Base-by-base conservation (phyloP, 495 filamentous ascomycete species). In the Collariella sp. region DNA sequence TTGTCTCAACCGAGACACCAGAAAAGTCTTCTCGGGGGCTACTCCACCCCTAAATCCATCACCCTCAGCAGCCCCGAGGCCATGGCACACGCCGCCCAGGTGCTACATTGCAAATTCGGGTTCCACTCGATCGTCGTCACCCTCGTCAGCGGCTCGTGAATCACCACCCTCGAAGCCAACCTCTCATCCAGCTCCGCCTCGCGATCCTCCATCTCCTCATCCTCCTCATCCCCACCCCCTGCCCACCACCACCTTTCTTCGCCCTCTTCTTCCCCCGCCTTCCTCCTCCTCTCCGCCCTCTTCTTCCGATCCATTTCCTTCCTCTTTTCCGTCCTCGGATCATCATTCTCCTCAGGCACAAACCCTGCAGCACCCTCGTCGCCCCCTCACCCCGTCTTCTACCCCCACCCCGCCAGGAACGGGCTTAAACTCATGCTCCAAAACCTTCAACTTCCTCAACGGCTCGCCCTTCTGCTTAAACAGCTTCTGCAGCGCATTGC, bases 251-350 rank as follows among this genome's bases (percentile, higher is more conserved):
- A 16, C 62, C 59, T 51, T 57, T 62, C 56, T 60, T 63, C 11
- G 47, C 34, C 45, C 73, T 66, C 61, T 80, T 78, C 61, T 79
- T 73, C 58, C 76, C 76, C 76, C 34, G 77, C 82, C 46, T 74
- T 74, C 47, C 76, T 83, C 36, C 79, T 81, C 58, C 74, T 78
- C 59, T 81, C 79, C 40, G 79, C 47, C 22, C 52, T 48, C 57
- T 66, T 65, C 38, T 62, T 81, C 31, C 77, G 75, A 60, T 85
- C 82, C 36, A 83, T 74, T 60, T 79, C 79, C 70, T 84, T 87
- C 24, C 78, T 74, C 64, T 84, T 78, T 19, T 83, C 84, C 40
- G 70, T 73, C 62, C 79, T 79, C 55, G 81, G 81, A 65, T 89
- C 86, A 49, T 80, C 83, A 56, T 81, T 81, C 45, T 80, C 71